Evolutionary conservation across 2,329 filamentous ascomycete genomes (phyloP).

Genomic region (Cordyceps pruinosa): DNA sequence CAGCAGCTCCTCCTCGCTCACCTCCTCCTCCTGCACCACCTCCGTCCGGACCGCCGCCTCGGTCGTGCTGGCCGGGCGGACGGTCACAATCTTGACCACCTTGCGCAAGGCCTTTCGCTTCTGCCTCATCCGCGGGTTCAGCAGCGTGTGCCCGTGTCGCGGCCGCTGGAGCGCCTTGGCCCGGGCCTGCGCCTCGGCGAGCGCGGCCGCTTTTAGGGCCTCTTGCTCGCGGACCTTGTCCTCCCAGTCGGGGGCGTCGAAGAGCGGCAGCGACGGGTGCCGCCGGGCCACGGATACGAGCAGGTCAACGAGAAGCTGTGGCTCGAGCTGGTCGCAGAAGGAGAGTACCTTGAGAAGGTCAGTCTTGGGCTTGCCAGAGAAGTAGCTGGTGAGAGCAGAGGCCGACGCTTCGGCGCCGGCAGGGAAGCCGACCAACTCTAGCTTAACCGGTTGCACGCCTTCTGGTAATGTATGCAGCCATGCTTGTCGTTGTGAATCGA

Average conservation of each 20-base stretch:
- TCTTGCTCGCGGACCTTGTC: slow-evolving; percentile 11
- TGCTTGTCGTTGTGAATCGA: slow-evolving; percentile 26
- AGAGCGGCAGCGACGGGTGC: slow-evolving; percentile 37
- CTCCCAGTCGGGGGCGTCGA: slow-evolving; percentile 36
- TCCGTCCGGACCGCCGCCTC: slow-evolving; percentile 19
- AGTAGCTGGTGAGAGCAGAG: slow-evolving; percentile 31
- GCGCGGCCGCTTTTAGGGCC: background rate
- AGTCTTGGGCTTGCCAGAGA: slow-evolving; percentile 28
- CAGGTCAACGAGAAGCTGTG: slow-evolving; percentile 35
- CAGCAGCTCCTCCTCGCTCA: slow-evolving; percentile 27
- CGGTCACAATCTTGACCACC: slow-evolving; percentile 24
- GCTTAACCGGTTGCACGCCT: slow-evolving; percentile 27
- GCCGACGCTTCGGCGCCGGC: slow-evolving; percentile 26
- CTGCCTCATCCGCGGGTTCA: slow-evolving; percentile 22
- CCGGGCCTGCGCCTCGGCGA: background rate
- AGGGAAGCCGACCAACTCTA: slow-evolving; percentile 32
- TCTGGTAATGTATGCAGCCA: slow-evolving; percentile 26
- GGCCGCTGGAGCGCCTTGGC: slow-evolving; percentile 18
- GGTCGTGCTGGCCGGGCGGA: slow-evolving; percentile 2
- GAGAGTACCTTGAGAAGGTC: slow-evolving; percentile 35
- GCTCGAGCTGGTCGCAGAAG: slow-evolving; percentile 34
- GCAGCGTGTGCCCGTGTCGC: slow-evolving; percentile 25
- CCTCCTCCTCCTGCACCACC: slow-evolving; percentile 18
- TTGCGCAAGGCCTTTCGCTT: slow-evolving; percentile 28
- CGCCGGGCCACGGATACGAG: slow-evolving; percentile 36